Evolutionary conservation across 352 stramenopile species (phyloP).

Genomic region (Aphanomyces euteiches): DNA sequence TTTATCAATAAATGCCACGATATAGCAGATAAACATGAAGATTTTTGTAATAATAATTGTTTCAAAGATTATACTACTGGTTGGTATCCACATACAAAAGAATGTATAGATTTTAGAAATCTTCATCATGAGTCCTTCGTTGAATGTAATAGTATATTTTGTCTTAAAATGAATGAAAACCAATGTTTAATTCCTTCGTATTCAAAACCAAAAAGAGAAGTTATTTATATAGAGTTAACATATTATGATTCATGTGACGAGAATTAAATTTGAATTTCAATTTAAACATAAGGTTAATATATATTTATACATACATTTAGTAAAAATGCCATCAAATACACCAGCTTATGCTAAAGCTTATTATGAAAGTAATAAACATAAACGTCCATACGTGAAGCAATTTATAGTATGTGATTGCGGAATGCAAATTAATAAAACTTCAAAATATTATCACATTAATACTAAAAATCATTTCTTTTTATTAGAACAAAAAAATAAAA

Average conservation of each 20-base stretch:
- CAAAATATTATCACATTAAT: too few species aligned
- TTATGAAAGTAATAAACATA: too few species aligned
- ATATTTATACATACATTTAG: background rate
- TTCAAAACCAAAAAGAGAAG: background rate
- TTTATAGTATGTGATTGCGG: too few species aligned
- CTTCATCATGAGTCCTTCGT: background rate
- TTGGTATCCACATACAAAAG: slow-evolving; percentile 1
- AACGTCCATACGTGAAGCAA: too few species aligned
- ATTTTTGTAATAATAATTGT: slow-evolving; percentile 9
- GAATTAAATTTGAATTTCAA: background rate
- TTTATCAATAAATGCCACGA: background rate
- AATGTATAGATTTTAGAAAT: slow-evolving; percentile 10
- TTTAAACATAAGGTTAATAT: background rate
- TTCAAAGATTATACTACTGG: slow-evolving; percentile 4
- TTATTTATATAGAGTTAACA: background rate
- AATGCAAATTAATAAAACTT: too few species aligned
- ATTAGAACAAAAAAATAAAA: too few species aligned
- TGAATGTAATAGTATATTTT: slow-evolving; percentile 11
- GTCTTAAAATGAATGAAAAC: slow-evolving; percentile 1
- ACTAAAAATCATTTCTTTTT: too few species aligned
- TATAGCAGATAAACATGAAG: slow-evolving; percentile 6
- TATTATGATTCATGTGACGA: slow-evolving; percentile 4
- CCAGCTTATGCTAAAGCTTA: too few species aligned
- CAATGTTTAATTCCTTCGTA: background rate
- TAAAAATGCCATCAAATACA: background rate